Conservation (phyloP, 2,329 filamentous ascomycete species). For the Mariannaea elegans region DNA sequence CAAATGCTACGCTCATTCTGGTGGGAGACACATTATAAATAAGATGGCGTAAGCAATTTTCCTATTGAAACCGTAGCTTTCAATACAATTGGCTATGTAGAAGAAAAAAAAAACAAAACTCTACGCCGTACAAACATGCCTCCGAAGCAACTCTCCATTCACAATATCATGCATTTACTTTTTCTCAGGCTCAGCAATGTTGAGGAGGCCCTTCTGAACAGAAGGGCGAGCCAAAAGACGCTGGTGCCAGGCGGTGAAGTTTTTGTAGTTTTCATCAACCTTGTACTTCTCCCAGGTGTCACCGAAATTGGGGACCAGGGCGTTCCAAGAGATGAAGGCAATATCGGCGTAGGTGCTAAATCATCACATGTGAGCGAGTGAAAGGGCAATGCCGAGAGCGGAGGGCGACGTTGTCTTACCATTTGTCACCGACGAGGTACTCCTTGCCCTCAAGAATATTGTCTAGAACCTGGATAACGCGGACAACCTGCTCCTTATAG, state of each 20-base stretch:
- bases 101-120: background rate
- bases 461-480: slow-evolving; percentile 45
- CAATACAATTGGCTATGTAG: background rate
- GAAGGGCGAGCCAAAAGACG: slow-evolving; percentile 44
- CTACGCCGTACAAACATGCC: too few species aligned
- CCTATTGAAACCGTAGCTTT: slow-evolving; percentile 1
- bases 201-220: slow-evolving; percentile 25
- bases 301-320: slow-evolving; percentile 20
- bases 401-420: slow-evolving; percentile 32
- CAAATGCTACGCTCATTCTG: too few species aligned
- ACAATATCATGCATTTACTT: background rate
- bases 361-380: background rate
- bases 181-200: background rate
- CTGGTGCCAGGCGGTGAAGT: slow-evolving; percentile 47
- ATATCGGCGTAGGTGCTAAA: slow-evolving; percentile 47
- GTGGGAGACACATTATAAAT: too few species aligned
- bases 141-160: too few species aligned
- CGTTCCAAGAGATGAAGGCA: slow-evolving; percentile 45
- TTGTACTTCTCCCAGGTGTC: slow-evolving; percentile 35
- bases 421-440: slow-evolving; percentile 48
- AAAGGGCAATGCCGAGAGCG: background rate
- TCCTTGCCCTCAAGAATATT: slow-evolving; percentile 45
- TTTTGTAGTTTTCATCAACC: slow-evolving; percentile 45
- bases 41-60: background rate
- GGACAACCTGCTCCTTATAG: slow-evolving; percentile 43